Evolutionary conservation across 768 basidiomycete genomes (phyloP).

Genomic region (Pleurotus cornucopiae): DNA sequence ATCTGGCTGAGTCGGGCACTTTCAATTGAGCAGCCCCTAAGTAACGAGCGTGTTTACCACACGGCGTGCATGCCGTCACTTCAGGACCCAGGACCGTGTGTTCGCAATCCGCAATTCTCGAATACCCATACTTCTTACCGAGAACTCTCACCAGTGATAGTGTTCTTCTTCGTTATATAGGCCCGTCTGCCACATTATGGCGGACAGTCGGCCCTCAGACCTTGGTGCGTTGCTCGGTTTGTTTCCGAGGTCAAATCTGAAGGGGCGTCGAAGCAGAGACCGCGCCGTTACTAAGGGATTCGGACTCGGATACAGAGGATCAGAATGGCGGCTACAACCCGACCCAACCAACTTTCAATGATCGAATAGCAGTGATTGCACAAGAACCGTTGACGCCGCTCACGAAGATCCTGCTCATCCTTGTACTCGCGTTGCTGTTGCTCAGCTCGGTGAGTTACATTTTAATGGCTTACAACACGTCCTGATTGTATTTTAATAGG

Average conservation of each 20-base stretch:
- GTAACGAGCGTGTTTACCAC: too few species aligned
- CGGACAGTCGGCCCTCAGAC: conserved; percentile 25
- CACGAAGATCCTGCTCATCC: conserved; percentile 75
- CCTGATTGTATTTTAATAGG: conserved; percentile 22
- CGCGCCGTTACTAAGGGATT: conserved; percentile 57
- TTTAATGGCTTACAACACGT: neutral
- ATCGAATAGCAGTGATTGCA: conserved; percentile 51
- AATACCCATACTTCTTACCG: too few species aligned
- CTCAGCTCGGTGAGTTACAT: conserved; percentile 52
- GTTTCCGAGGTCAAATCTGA: conserved; percentile 34
- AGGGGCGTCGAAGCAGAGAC: conserved; percentile 38
- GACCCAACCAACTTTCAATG: conserved; percentile 27
- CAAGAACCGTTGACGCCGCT: conserved; percentile 81
- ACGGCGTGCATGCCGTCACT: too few species aligned
- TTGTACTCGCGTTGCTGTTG: conserved; percentile 74
- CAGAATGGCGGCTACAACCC: conserved; percentile 18
- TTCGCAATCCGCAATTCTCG: too few species aligned
- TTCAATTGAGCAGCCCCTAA: too few species aligned
- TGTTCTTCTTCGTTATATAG: neutral
- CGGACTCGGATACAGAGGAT: conserved; percentile 33
- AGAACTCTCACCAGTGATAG: too few species aligned
- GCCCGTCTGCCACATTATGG: conserved; percentile 30
- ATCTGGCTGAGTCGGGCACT: too few species aligned
- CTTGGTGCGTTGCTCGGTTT: conserved; percentile 15
- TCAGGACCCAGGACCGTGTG: too few species aligned